These are phyloP conservation scores for Lodderomyces jiufengensis DNA, from an alignment of 1,139 yeast species.

Conservation along the genomic window DNA sequence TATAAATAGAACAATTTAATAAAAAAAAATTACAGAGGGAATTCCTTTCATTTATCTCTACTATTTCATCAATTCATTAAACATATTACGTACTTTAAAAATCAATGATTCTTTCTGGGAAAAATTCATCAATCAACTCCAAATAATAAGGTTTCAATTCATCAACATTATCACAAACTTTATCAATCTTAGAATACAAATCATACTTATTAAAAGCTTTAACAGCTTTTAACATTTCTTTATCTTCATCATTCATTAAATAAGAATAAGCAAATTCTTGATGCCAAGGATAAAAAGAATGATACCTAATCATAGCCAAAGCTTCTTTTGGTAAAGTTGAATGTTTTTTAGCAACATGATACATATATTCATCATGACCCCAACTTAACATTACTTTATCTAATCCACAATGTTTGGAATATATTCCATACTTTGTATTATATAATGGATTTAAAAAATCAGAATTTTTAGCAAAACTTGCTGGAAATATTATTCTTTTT, in stretches of 20 bases:
- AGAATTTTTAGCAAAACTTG: slow-evolving; percentile 57
- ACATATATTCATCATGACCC: slow-evolving; percentile 82
- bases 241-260: slow-evolving; percentile 63
- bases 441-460: slow-evolving; percentile 63
- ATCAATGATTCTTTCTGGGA: slow-evolving; percentile 55
- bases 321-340: slow-evolving; percentile 64
- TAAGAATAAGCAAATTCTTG: slow-evolving; percentile 64
- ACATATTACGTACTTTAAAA: slow-evolving; percentile 32
- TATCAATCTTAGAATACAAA: slow-evolving; percentile 60
- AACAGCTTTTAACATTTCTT: slow-evolving; percentile 60
- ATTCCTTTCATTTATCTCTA: slow-evolving; percentile 1
- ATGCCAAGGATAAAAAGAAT: slow-evolving; percentile 77
- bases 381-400: slow-evolving; percentile 72
- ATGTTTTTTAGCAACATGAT: slow-evolving; percentile 63
- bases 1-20: too few relatives aligned
- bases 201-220: slow-evolving; percentile 67
- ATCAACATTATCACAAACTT: slow-evolving; percentile 39
- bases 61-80: neutral
- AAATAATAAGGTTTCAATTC: slow-evolving; percentile 54
- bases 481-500: slow-evolving; percentile 57
- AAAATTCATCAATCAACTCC: slow-evolving; percentile 64
- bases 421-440: slow-evolving; percentile 64
- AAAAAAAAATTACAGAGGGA: too few relatives aligned
- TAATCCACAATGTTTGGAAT: slow-evolving; percentile 61
- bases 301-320: slow-evolving; percentile 71